Percentiles rank a stretch among this genome's conserved stretches.
Conservation (phyloP, 208 protist genomes). For the Tritrichomonas musculus region DNA sequence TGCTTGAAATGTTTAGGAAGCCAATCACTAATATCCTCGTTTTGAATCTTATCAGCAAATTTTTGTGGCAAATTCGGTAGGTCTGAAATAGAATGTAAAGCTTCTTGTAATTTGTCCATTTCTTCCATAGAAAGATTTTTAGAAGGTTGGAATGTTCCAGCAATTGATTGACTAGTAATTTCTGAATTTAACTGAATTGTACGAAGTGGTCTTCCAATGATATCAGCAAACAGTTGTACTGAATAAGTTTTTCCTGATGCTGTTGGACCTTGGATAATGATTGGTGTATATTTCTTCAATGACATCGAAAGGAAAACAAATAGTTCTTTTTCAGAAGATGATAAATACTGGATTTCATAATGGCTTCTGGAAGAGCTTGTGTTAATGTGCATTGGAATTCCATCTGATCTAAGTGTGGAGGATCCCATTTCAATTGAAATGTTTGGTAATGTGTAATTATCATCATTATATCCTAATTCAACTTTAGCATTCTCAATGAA, state of each 20-base stretch:
- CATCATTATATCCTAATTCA: not conserved
- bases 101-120: not conserved
- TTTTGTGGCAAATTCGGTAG: not conserved
- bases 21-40: not conserved
- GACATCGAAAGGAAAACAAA: not conserved
- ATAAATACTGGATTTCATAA: not conserved
- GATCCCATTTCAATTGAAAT: not conserved
- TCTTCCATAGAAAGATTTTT: not conserved
- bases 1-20: not conserved
- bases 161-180: not conserved
- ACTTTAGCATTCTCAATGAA: too few relatives aligned
- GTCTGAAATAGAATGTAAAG: not conserved
- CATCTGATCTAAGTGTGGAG: not conserved
- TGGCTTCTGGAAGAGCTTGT: not conserved
- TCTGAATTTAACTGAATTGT: not conserved
- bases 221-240: constrained; percentile 3
- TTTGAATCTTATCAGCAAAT: not conserved
- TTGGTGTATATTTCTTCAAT: not conserved
- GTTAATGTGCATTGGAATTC: not conserved
- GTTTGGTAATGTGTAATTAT: not conserved
- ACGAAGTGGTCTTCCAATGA: not conserved
- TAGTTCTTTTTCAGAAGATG: not conserved
- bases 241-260: constrained; percentile 13
- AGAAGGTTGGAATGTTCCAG: not conserved
- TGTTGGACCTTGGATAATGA: not conserved